Evolutionary conservation across 441 rosid species (phyloP), one percentile per base, ranked within the genome.

Genomic region (Pelargonium fulgidum): DNA sequence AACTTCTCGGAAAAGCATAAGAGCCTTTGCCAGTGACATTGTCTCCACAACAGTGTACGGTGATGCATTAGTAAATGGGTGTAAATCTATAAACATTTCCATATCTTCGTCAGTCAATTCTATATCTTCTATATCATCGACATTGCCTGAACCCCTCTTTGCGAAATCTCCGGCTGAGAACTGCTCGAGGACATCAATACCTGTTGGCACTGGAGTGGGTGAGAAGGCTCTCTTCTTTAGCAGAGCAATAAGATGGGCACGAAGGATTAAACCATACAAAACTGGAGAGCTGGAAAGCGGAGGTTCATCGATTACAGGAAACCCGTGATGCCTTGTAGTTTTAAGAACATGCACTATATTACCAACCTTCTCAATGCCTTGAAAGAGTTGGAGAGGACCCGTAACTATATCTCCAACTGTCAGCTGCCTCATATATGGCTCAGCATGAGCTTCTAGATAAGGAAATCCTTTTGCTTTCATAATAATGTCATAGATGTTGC

Each of bases 61-160:
- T 17, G 93, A 88, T 11, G 87, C 66, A 77, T 88, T 88, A 12
- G 83, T 79, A 70, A 86, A 80, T 4, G 90, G 90, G 78, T 83
- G 90, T 68, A 86, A 85, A 80, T 88, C 93, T 66, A 86, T 79
- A 78, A 74, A 86, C 93, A 88, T 85, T 29, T 88, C 93, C 93
- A 83, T 83, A 66, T 85, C 90, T 65, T 83, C 90, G 0, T 82
- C 87, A 39, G 58, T 75, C 56, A 88, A 66, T 24, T 81, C 81
- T 63, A 88, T 64, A 72, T 88, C 93, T 68, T 80, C 89, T 50
- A 88, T 52, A 80, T 83, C 85, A 4, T 84, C 69, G 20, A 87
- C 93, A 47, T 76, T 86, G 29, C 93, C 93, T 2, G 79, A 82
- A 20, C 93, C 89, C 59, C 87, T 81, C 81, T 87, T 86, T 0